Base-by-base conservation (phyloP, 768 basidiomycete species). In the Astraeus odoratus region DNA sequence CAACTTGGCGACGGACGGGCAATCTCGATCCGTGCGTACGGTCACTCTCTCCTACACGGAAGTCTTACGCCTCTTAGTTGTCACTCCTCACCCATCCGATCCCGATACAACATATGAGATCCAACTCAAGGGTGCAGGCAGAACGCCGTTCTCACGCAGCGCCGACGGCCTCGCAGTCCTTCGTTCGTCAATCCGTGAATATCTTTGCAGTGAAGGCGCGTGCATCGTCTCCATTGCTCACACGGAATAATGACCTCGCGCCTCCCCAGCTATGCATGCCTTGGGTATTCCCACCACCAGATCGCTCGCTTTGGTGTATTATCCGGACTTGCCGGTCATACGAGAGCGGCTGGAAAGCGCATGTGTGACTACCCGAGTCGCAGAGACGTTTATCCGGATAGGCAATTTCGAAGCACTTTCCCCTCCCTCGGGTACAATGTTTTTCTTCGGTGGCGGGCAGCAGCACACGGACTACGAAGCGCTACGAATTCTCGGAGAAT, bases 1-100 rank as follows among this genome's bases (percentile, higher is more conserved):
- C 96, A 97, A 59, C 73, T 99, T 4, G 96, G 96, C 10, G 95
- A 98, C 56, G 96, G 96, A 0, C 76, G 96, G 15, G 95, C 96
- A 1, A 88, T 91, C n/a, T 88, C 87, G 8, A 78, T 99, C 41
- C 66, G 80, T 80, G 53, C 51, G 76, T 66, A 38, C 8, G 46
- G 20, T 7, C 20, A 16, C 1, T 48, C 33, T 9, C 19, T 13
- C 42, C 12, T 29, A n/a, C 26, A 37, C 49, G 19, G 43, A 34
- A 35, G 23, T 49, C 39, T 59, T 24, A 50, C 42, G 19, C 1
- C 26, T 23, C 12, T 10, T 49, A 90, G 88, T 89, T 46, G 81
- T 81, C n/a, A 90, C 89, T 0, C 80, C 85, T 0, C 81, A 87
- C 48, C 81, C 82, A 0, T 59, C 67, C 6, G 69, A 79, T 36